Conservation (phyloP, 2,329 filamentous ascomycete species). For the Gnomoniopsis smithogilvyi region DNA sequence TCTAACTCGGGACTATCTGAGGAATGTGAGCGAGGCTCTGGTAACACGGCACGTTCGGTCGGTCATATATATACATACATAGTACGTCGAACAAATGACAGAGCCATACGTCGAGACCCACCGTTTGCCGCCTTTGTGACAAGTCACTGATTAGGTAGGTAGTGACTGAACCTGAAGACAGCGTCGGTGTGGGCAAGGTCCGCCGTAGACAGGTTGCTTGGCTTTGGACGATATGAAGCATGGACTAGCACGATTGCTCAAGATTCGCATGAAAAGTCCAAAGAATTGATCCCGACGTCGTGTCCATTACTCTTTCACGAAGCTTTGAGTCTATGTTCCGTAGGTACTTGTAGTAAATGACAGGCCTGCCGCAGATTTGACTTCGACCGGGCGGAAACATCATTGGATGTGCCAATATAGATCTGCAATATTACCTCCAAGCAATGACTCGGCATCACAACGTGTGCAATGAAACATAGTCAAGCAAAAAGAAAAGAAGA, state of each 20-base stretch:
- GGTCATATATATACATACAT: constrained; percentile 10
- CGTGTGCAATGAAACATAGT: constrained; percentile 11
- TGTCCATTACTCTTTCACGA: not conserved
- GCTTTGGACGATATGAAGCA: no score
- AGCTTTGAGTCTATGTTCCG: not conserved
- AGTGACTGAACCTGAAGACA: no score
- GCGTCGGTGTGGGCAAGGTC: no score
- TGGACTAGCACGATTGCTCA: not conserved
- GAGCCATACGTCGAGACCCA: constrained; percentile 1
- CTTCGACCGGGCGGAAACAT: not conserved
- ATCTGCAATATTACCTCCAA: constrained; percentile 4
- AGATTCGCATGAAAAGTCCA: not conserved
- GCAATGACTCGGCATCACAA: constrained; percentile 8
- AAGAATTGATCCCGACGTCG: no score
- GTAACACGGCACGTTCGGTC: constrained; percentile 17
- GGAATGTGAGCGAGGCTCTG: not conserved
- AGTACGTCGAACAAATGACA: constrained; percentile 14
- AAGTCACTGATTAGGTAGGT: constrained; percentile 1
- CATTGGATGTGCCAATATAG: not conserved
- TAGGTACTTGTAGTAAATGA: no score
- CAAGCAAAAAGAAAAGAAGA: not conserved
- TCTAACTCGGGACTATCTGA: constrained; percentile 12
- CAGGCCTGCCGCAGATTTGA: not conserved
- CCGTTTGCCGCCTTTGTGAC: constrained; percentile 12
- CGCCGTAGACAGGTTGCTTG: not conserved